Conservation (phyloP, 345 rosid genomes). For the Orychophragmus violaceus region DNA sequence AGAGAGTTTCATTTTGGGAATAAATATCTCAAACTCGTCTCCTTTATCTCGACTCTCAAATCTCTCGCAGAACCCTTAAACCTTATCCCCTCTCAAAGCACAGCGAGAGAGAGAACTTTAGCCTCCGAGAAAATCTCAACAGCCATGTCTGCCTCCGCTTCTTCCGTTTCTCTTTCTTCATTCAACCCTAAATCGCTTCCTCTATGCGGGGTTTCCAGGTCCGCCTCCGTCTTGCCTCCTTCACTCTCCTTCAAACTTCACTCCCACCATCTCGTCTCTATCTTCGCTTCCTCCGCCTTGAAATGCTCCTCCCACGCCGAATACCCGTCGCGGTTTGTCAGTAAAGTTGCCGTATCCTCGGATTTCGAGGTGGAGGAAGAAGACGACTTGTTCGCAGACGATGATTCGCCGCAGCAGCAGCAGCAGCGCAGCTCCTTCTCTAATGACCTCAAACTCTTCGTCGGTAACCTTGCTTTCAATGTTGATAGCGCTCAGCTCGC, state of each 20-base stretch:
- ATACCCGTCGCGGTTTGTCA: constrained; percentile 41
- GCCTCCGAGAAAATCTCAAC: constrained; percentile 1
- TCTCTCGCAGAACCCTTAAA: constrained; percentile 22
- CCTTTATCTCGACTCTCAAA: constrained; percentile 4
- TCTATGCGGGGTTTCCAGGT: constrained; percentile 31
- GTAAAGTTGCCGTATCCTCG: constrained; percentile 58
- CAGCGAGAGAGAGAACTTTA: constrained; percentile 9
- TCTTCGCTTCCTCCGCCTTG: constrained; percentile 25
- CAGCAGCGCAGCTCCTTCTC: constrained; percentile 49
- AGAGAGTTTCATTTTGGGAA: background rate
- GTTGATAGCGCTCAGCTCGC: constrained; percentile 95
- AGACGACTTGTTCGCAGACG: constrained; percentile 33
- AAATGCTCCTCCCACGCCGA: constrained; percentile 13
- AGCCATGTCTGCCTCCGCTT: constrained; percentile 67
- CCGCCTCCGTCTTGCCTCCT: constrained; percentile 34
- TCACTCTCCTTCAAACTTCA: constrained; percentile 36
- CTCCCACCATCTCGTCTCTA: constrained; percentile 33
- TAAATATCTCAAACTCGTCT: constrained; percentile 17
- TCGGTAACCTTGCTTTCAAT: constrained; percentile 89
- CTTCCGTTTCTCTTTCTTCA: constrained; percentile 53
- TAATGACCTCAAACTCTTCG: constrained; percentile 80
- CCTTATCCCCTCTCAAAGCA: constrained; percentile 23
- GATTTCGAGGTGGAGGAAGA: constrained; percentile 70
- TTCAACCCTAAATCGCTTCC: constrained; percentile 47
- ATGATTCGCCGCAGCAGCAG: constrained; percentile 30